phyloP scores from a whole-genome alignment of 148 eudicot species.

The Fagopyrum tataricum region DNA sequence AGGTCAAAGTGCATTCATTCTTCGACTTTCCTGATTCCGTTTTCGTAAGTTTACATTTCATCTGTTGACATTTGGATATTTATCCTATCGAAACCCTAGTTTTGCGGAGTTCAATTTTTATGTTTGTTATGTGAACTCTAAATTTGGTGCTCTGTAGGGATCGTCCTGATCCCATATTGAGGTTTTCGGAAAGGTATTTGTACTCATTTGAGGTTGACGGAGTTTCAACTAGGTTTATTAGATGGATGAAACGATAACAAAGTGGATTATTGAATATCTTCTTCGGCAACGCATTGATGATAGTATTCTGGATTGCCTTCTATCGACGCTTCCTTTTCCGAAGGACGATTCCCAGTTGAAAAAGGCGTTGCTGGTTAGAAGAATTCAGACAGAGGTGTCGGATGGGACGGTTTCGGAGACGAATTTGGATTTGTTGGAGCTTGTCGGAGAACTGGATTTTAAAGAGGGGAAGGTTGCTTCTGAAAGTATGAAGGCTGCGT shows the following conservation, averaged over 20 bases:
- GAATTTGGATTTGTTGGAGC: constrained; percentile 38
- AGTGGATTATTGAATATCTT: constrained; percentile 54
- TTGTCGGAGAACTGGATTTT: constrained; percentile 33
- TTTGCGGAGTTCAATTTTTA: background rate
- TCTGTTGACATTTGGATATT: background rate
- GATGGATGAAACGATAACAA: constrained; percentile 38
- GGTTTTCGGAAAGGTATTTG: background rate
- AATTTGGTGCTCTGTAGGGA: background rate
- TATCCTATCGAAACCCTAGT: background rate
- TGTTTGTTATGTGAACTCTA: background rate
- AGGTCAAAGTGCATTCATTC: too few relatives aligned
- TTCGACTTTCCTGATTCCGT: background rate
- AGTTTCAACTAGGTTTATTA: background rate
- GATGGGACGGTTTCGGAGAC: constrained; percentile 25
- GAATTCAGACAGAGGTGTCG: constrained; percentile 33
- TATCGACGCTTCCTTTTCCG: constrained; percentile 31
- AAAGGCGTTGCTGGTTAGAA: constrained; percentile 38
- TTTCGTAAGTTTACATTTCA: background rate
- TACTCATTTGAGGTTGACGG: background rate
- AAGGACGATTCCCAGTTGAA: constrained; percentile 21
- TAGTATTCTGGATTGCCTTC: constrained; percentile 19
- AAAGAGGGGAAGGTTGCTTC: constrained; percentile 20
- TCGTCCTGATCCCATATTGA: background rate
- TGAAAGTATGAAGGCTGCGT: constrained; percentile 42
- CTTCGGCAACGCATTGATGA: constrained; percentile 40